Percentiles rank a stretch among this genome's conserved stretches.
Conservation (phyloP, 805 yeast species). For the Kuraishia molischiana region DNA sequence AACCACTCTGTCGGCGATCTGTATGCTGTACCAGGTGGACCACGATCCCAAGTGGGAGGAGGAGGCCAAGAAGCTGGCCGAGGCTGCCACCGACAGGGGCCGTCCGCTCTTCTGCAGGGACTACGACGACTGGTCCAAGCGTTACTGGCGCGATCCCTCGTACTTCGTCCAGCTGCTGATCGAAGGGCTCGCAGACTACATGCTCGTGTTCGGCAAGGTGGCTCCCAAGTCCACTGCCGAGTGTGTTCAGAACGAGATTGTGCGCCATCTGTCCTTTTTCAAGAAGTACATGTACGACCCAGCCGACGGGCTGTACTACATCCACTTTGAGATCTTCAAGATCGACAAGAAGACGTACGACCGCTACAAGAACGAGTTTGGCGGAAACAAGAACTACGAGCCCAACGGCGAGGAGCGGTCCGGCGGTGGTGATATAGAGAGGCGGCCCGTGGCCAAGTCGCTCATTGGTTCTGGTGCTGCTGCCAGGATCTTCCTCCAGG, state of each 20-base stretch:
- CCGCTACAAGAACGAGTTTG: slow-evolving; percentile 41
- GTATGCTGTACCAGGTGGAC: slow-evolving; percentile 40
- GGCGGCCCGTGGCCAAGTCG: slow-evolving; percentile 24
- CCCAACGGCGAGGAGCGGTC: slow-evolving; percentile 43
- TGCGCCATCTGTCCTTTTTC: slow-evolving; percentile 46
- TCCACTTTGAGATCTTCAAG: slow-evolving; percentile 46
- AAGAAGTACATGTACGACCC: slow-evolving; percentile 49
- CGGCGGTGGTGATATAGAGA: slow-evolving; percentile 24
- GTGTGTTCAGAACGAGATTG: slow-evolving; percentile 28
- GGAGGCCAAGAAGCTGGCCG: slow-evolving; percentile 38
- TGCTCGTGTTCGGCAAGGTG: slow-evolving; percentile 34
- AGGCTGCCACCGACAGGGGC: slow-evolving; percentile 48
- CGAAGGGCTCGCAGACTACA: slow-evolving; percentile 61
- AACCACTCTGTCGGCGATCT: slow-evolving; percentile 46
- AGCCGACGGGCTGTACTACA: slow-evolving; percentile 48
- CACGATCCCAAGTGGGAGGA: slow-evolving; percentile 38
- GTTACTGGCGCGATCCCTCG: slow-evolving; percentile 58
- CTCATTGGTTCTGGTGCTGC: slow-evolving; percentile 60
- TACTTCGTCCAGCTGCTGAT: slow-evolving; percentile 55
- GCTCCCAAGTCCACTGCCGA: slow-evolving; percentile 24
- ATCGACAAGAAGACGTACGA: slow-evolving; percentile 42
- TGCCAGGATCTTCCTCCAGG: slow-evolving; percentile 60
- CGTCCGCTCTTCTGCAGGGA: slow-evolving; percentile 57
- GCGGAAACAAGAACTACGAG: slow-evolving; percentile 40
- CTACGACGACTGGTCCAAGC: slow-evolving; percentile 33